These are phyloP conservation scores for Acorus gramineus DNA, from an alignment of 106 monocot species.

Conservation along the genomic window DNA sequence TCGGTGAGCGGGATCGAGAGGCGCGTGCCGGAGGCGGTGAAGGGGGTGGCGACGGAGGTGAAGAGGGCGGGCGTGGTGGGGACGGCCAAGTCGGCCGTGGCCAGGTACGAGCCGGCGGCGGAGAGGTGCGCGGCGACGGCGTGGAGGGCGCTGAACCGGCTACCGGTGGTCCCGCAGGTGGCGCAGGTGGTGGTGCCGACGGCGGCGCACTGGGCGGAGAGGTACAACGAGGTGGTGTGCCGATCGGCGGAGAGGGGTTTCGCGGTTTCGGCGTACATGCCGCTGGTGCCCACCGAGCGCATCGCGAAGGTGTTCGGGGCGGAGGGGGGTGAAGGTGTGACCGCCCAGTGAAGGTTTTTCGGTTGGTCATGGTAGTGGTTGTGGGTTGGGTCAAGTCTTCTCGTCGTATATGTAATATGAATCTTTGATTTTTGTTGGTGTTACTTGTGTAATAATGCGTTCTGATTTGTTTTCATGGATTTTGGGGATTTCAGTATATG, in stretches of 20 bases:
- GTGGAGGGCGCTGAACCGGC: slow-evolving; percentile 45
- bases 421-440: too few relatives aligned
- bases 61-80: too few relatives aligned
- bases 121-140: slow-evolving; percentile 35
- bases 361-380: too few relatives aligned
- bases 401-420: too few relatives aligned
- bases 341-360: too few relatives aligned
- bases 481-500: too few relatives aligned
- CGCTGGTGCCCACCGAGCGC: slow-evolving; percentile 39
- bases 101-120: slow-evolving; percentile 26
- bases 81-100: too few relatives aligned
- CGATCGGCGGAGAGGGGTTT: slow-evolving; percentile 18
- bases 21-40: slow-evolving; percentile 27
- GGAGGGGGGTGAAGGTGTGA: neutral
- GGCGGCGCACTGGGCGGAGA: slow-evolving; percentile 44
- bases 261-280: slow-evolving; percentile 21
- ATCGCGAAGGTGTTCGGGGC: slow-evolving; percentile 48
- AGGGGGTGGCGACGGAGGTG: slow-evolving; percentile 6
- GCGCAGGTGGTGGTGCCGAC: slow-evolving; percentile 38
- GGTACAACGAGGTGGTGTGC: slow-evolving; percentile 39
- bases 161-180: slow-evolving; percentile 46
- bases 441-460: too few relatives aligned
- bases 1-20: slow-evolving; percentile 14
- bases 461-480: too few relatives aligned
- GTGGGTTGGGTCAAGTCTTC: too few relatives aligned